Evolutionary conservation across 305 asterid genomes (phyloP).

Genomic region (Fraxinus floribunda): DNA sequence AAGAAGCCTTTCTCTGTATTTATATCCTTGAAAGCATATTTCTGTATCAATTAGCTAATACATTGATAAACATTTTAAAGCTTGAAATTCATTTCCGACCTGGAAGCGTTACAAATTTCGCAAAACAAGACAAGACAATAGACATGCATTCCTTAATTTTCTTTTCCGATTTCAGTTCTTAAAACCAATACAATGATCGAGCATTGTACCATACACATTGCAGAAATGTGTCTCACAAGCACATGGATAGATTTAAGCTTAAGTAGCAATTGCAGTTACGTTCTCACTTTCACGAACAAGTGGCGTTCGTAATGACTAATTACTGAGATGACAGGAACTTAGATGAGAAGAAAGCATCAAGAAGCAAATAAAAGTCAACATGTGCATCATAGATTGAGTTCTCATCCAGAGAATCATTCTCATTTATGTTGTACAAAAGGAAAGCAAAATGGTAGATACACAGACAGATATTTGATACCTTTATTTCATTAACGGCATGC

Average conservation of each 20-base stretch:
- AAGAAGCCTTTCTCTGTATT: constrained; percentile 98
- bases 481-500: constrained; percentile 89
- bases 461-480: constrained; percentile 59
- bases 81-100: constrained; percentile 31
- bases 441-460: constrained; percentile 12
- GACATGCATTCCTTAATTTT: not conserved
- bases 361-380: not conserved
- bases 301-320: not conserved
- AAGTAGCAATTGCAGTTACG: not conserved
- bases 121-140: not conserved
- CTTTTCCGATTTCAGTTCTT: constrained; percentile 10
- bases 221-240: not conserved
- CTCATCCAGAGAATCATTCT: not conserved
- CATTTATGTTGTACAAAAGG: constrained; percentile 3
- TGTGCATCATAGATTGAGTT: not conserved
- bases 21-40: constrained; percentile 80
- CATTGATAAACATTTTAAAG: constrained; percentile 41
- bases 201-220: not conserved
- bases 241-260: not conserved
- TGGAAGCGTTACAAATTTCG: not conserved
- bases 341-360: not conserved
- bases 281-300: not conserved
- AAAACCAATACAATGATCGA: not conserved
- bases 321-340: not conserved
- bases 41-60: constrained; percentile 96